phyloP scores from a whole-genome alignment of 306 rosid genomes.

The Crotalaria pallida region DNA sequence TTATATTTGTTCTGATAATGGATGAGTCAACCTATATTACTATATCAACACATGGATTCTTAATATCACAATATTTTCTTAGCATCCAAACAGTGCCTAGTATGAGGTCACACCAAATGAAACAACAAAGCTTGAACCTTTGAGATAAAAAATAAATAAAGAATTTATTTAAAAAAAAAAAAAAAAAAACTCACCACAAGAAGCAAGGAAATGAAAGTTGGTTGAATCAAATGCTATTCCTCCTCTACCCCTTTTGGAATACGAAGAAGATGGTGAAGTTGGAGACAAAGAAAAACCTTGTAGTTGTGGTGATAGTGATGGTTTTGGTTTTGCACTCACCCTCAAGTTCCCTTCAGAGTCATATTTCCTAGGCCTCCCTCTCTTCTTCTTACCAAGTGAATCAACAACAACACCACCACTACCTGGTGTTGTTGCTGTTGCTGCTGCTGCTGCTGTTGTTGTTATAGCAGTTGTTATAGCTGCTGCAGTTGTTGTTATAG shows the following conservation, averaged over 20 bases:
- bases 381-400: constrained; percentile 46
- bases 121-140: not conserved
- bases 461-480: not conserved
- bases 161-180: no score
- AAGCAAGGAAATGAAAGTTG: constrained; percentile 43
- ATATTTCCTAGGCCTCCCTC: constrained; percentile 64
- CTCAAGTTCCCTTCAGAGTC: constrained; percentile 50
- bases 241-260: constrained; percentile 41
- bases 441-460: not conserved
- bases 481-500: not conserved
- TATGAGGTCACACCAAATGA: not conserved
- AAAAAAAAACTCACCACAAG: constrained; percentile 52
- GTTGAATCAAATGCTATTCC: constrained; percentile 42
- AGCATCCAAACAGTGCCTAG: constrained; percentile 10
- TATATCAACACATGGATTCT: not conserved
- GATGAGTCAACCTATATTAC: not conserved
- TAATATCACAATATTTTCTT: constrained; percentile 29
- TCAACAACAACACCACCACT: constrained; percentile 22
- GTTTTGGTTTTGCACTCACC: not conserved
- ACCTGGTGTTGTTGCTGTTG: not conserved
- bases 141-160: no score
- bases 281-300: constrained; percentile 37
- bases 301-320: no score
- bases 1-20: not conserved
- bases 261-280: not conserved